Conservation (phyloP, 257 asterid genomes). For the Dorcoceras hygrometricum region DNA sequence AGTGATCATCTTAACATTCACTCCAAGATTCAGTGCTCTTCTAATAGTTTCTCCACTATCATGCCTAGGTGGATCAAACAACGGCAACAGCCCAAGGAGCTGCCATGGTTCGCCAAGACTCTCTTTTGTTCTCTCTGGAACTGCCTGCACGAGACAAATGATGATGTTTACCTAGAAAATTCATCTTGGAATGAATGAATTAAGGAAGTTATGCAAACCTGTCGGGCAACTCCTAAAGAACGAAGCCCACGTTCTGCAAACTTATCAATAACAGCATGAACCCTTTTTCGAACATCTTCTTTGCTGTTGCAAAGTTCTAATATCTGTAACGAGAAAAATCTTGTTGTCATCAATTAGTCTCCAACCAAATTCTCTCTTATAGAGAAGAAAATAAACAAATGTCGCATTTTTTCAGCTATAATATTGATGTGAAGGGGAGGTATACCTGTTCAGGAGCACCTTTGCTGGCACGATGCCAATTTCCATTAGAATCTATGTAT, state of each 20-base stretch:
- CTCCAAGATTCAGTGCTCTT: constrained; percentile 87
- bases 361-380: background rate
- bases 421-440: background rate
- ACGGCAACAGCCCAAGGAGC: constrained; percentile 73
- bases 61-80: constrained; percentile 97
- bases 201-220: constrained; percentile 39
- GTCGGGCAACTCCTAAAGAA: constrained; percentile 82
- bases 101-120: constrained; percentile 88
- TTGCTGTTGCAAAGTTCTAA: constrained; percentile 57
- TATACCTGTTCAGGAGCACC: constrained; percentile 97
- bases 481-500: constrained; percentile 68
- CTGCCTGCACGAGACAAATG: constrained; percentile 46
- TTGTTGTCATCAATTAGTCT: background rate
- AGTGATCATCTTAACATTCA: constrained; percentile 95
- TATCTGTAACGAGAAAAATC: constrained; percentile 42
- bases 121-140: constrained; percentile 76
- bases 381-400: background rate
- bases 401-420: background rate
- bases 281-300: constrained; percentile 71
- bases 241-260: constrained; percentile 95
- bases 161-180: background rate
- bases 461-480: constrained; percentile 88
- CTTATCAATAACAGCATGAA: constrained; percentile 70
- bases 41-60: constrained; percentile 95
- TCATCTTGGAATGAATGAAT: background rate